phyloP scores from a whole-genome alignment of 1,284 basidiomycete species.

The Rhodotorula sp. region DNA sequence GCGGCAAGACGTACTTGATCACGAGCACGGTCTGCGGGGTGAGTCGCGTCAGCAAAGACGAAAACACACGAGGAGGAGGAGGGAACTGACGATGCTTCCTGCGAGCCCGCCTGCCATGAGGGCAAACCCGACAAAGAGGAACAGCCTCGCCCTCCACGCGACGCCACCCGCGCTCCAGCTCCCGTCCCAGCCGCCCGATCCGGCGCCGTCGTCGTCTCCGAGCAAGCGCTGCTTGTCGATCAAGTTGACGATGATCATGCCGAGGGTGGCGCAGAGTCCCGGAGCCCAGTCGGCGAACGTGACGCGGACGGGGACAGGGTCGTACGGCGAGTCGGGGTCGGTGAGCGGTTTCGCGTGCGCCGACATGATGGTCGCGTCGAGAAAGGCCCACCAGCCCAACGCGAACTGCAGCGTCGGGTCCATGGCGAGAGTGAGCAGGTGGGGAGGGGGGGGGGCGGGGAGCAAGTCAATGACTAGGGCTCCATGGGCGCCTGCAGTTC shows the following conservation, averaged over 20 bases:
- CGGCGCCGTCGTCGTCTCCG: conserved; percentile 62
- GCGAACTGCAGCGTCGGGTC: conserved; percentile 65
- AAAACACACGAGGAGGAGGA: not conserved
- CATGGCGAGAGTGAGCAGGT: not conserved
- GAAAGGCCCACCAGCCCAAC: conserved; percentile 89
- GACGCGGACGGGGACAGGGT: conserved; percentile 78
- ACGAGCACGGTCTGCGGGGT: conserved; percentile 72
- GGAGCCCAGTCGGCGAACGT: conserved; percentile 78
- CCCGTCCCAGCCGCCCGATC: conserved; percentile 42
- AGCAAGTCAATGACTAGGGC: not conserved
- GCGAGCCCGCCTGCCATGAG: conserved; percentile 94
- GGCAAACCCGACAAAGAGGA: conserved; percentile 93
- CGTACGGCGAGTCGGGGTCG: conserved; percentile 53
- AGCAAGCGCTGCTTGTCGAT: conserved; percentile 91
- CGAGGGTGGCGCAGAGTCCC: conserved; percentile 87
- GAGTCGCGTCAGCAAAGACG: not conserved
- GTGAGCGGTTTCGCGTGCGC: conserved; percentile 53
- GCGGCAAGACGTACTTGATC: conserved; percentile 82
- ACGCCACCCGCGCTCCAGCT: conserved; percentile 65
- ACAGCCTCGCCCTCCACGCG: conserved; percentile 83
- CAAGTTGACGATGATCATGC: conserved; percentile 87
- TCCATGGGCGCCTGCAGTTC: not conserved
- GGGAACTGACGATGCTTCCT: conserved; percentile 74
- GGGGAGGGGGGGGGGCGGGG: not conserved
- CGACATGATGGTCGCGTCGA: conserved; percentile 88